Evolutionary conservation across 2,329 filamentous ascomycete genomes (phyloP), one percentile per base, ranked within the genome.

Genomic region (Clarireedia hainanense): DNA sequence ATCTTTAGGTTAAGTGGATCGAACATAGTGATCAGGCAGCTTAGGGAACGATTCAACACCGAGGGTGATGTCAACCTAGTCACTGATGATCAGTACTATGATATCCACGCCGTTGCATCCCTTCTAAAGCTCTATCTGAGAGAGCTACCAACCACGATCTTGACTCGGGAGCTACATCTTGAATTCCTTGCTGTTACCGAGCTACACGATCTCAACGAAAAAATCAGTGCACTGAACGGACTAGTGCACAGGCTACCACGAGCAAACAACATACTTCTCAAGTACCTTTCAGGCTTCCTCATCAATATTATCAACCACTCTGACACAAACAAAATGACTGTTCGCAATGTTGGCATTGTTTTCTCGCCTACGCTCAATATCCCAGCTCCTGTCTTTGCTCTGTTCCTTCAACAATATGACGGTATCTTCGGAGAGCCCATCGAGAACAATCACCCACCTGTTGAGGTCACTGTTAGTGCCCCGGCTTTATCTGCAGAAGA

Each of bases 1-100:
- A 96, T 99, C 43, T 99, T 99, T 78, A 85, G 94, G 51, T 78
- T 99, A 43, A 97, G 91, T 70, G 94, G 94, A n/a, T 97, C 92
- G 0, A 97, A 96, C 68, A 81, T 95, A 54, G 86, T 96, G 50
- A 95, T 99, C 73, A 95, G 92, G 71, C 84, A 84, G 56, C 79
- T 99, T 45, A 88, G 88, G 59, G 92, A 97, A 69, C 85, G 91
- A 2, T 99, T 99, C 75, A 96, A 99, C 71, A 84, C 74, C 4
- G 91, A 99, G 74, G 87, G 91, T 47, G 94, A 99, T 68, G 81
- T 99, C 61, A 90, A 96, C 68, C 77, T 99, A 51, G 71, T 96
- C 26, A 81, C 80, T 2, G 91, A 92, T 57, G 86, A 87, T 50
- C 84, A 89, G 57, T 95, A 92, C 69, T 90, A 96, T 68, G 94